Conservation (phyloP, 495 filamentous ascomycete genomes). For the Aspergillus cavernicola region DNA sequence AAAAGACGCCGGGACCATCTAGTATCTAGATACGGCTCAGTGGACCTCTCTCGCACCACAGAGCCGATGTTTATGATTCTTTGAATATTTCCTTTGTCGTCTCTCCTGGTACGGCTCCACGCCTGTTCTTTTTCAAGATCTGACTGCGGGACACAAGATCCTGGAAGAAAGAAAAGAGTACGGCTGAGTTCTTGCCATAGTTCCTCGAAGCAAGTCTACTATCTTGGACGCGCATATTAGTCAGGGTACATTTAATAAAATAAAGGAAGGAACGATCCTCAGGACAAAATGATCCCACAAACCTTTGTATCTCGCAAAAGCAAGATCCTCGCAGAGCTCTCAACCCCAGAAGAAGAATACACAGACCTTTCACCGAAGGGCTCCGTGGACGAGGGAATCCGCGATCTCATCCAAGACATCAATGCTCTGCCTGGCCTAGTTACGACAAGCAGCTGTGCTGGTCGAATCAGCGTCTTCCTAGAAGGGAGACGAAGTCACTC, state of each 20-base stretch:
- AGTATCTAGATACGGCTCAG: background rate
- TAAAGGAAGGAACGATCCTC: conserved; percentile 1
- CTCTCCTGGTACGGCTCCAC: background rate
- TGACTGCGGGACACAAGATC: background rate
- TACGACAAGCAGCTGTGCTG: conserved; percentile 89
- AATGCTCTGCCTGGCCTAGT: conserved; percentile 71
- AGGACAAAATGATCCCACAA: conserved; percentile 26
- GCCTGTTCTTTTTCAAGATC: background rate
- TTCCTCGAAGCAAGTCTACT: background rate
- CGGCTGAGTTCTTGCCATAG: background rate
- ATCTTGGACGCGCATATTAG: too few relatives aligned
- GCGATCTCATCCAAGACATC: conserved; percentile 69
- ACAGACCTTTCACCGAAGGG: conserved; percentile 83
- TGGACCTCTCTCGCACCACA: background rate
- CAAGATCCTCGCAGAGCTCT: conserved; percentile 61
- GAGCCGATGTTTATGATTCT: background rate
- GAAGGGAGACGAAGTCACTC: conserved; percentile 58
- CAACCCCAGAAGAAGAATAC: conserved; percentile 61
- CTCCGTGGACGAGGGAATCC: conserved; percentile 70
- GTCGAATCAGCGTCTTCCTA: conserved; percentile 77
- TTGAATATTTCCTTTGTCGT: background rate
- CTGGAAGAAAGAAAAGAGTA: background rate
- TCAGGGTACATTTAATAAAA: too few relatives aligned
- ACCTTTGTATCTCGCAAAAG: conserved; percentile 58
- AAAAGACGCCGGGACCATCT: background rate